Evolutionary conservation across 352 stramenopile genomes (phyloP).

Genomic region (Peronospora destructor): DNA sequence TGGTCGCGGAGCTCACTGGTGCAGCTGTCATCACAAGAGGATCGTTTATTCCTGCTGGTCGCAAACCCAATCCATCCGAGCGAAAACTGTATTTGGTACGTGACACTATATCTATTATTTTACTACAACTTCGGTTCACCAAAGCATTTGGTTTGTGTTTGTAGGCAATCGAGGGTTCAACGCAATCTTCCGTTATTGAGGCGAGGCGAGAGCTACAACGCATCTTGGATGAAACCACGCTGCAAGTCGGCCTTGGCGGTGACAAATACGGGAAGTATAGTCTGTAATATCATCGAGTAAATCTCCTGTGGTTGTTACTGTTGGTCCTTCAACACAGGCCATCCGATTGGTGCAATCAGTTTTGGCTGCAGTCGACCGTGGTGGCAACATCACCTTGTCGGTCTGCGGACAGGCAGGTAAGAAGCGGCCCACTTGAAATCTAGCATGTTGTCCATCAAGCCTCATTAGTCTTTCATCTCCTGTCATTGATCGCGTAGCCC

Average conservation of each 20-base stretch:
- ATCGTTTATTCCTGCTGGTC: slow-evolving; percentile 81
- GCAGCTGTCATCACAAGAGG: slow-evolving; percentile 84
- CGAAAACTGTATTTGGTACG: slow-evolving; percentile 85
- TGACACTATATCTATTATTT: slow-evolving; percentile 7
- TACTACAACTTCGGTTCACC: slow-evolving; percentile 1
- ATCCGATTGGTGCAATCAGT: slow-evolving; percentile 7
- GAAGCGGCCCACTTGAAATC: slow-evolving; percentile 5
- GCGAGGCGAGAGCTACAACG: slow-evolving; percentile 75
- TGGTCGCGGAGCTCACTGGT: slow-evolving; percentile 84
- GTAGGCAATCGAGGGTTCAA: slow-evolving; percentile 76
- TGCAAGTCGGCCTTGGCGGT: slow-evolving; percentile 78
- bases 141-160: slow-evolving; percentile 1
- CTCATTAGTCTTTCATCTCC: slow-evolving; percentile 20
- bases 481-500: slow-evolving; percentile 20
- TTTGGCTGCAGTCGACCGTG: neutral
- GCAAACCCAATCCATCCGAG: slow-evolving; percentile 78
- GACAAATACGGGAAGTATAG: slow-evolving; percentile 88
- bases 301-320: slow-evolving; percentile 11
- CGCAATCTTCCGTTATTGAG: slow-evolving; percentile 63
- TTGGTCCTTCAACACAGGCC: slow-evolving; percentile 16
- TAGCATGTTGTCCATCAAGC: slow-evolving; percentile 6
- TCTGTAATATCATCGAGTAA: slow-evolving; percentile 45
- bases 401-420: slow-evolving; percentile 12
- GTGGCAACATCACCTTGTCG: slow-evolving; percentile 2
- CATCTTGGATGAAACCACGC: slow-evolving; percentile 85